A percentile compares a stretch with the other conserved stretches of the same genome.
These are phyloP conservation scores for Ceratocystis diversiconidia DNA, from an alignment of 2,329 filamentous ascomycete species.

Conservation along the genomic window DNA sequence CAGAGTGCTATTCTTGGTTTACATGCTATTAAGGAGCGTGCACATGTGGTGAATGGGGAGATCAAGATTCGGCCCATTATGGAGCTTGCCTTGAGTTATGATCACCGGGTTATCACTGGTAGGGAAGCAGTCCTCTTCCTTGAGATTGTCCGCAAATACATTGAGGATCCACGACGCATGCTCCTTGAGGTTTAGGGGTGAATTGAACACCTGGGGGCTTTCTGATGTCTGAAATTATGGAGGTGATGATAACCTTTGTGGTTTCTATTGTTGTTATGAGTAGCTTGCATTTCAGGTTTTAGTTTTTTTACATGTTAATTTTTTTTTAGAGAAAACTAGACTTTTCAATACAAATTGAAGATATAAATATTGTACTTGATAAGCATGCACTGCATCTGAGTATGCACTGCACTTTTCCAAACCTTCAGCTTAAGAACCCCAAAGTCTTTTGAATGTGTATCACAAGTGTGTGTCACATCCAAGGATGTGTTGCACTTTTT, in stretches of 20 bases:
- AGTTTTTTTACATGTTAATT: neutral
- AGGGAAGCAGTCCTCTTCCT: constrained; percentile 93
- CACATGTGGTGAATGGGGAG: constrained; percentile 82
- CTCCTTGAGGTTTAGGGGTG: constrained; percentile 36
- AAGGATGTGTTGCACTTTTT: no score
- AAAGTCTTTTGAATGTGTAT: no score
- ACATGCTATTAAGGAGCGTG: constrained; percentile 91
- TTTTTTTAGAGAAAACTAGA: neutral
- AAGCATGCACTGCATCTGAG: no score
- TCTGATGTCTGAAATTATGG: neutral
- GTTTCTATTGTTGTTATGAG: neutral
- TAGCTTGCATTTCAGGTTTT: neutral
- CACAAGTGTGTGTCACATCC: no score
- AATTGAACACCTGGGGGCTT: neutral
- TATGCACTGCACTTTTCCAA: no score
- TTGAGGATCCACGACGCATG: constrained; percentile 91
- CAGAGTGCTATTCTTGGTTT: constrained; percentile 85
- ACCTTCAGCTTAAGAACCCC: no score
- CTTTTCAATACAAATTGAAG: no score
- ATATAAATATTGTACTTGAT: no score
- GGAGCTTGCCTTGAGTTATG: constrained; percentile 95
- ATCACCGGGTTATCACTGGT: constrained; percentile 89
- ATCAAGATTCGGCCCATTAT: constrained; percentile 98
- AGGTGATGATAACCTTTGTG: neutral
- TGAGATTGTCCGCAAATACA: constrained; percentile 93